Percentiles rank a stretch among this genome's conserved stretches.
phyloP scores from a whole-genome alignment of 345 rosid species.

The Acer negundo region DNA sequence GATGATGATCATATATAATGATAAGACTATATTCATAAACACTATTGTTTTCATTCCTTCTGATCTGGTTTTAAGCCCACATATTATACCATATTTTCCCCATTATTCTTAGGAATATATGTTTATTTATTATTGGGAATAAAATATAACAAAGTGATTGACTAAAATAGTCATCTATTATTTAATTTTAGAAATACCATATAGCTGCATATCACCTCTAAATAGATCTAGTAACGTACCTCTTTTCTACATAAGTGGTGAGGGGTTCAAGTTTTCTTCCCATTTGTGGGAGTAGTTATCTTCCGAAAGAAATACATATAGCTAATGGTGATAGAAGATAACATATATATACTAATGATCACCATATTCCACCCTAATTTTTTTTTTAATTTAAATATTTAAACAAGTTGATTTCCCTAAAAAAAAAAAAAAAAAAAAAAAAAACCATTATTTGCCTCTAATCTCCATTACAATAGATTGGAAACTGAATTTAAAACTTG shows the following conservation, averaged over 20 bases:
- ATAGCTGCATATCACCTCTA: too few relatives aligned
- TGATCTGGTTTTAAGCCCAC: not conserved
- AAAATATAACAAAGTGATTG: not conserved
- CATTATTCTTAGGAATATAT: too few relatives aligned
- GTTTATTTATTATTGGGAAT: not conserved
- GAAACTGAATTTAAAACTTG: not conserved
- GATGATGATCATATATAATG: not conserved
- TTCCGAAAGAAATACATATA: too few relatives aligned
- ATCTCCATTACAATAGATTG: not conserved
- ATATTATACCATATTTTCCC: not conserved
- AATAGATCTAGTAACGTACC: too few relatives aligned
- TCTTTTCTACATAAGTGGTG: too few relatives aligned
- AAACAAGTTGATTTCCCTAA: not conserved
- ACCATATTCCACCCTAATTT: not conserved
- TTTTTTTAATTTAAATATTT: too few relatives aligned
- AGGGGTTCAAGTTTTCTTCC: too few relatives aligned
- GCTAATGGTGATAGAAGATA: not conserved
- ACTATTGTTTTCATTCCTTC: not conserved
- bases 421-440: not conserved
- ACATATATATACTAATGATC: not conserved
- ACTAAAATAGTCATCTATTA: not conserved
- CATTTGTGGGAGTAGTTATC: too few relatives aligned
- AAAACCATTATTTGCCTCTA: slow-evolving; percentile 1
- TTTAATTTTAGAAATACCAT: too few relatives aligned
- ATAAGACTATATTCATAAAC: not conserved